Base-by-base conservation (phyloP, 805 yeast genomes). In the Nakazawaea populi region DNA sequence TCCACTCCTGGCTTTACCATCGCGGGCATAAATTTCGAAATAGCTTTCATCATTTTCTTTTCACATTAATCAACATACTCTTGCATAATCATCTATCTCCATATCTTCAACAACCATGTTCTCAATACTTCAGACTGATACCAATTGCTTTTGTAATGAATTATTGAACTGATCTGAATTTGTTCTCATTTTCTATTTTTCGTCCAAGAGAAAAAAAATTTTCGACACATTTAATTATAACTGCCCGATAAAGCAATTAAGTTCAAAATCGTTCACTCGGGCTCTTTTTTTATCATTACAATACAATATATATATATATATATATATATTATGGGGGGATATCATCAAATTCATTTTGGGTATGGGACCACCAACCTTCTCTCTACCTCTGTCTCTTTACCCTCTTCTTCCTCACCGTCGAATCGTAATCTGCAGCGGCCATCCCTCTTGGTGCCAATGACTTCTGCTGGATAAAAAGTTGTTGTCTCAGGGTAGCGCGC, bases 401-500 rank as follows among this genome's bases (percentile, higher is more conserved):
- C 91, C 0, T 83, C 96, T 60, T 94, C 99, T 63, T 94, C 99
- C 64, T 94, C 99, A 8, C 98, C 99, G 57, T 92, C 98, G 61
- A 94, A 94, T 60, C 81, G 80, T 51, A 94, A 72, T 56, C 89
- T 71, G 55, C 96, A 92, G 10, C 76, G 78, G 0, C 91, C 90
- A 55, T 85, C 91, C 56, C 87, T 74, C 48, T 80, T 82, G 44
- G 79, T 75, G 0, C 95, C 91, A 28, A 83, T 83, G 2, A 94
- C 97, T 46, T 87, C 88, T 0, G 99, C 99, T 4, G 95, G 89
- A 60, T 94, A 94, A 60, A 94, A 94, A 0, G 98, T 91, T 0
- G 99, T 94, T 0, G 99, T 94, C 58, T 94, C 99, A 1, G 99
- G 99, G 60, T 94, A 94, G 60, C 96, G 76, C 0, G 97, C 99